Conservation (phyloP, 805 yeast genomes). For the Lipomyces kockii region DNA sequence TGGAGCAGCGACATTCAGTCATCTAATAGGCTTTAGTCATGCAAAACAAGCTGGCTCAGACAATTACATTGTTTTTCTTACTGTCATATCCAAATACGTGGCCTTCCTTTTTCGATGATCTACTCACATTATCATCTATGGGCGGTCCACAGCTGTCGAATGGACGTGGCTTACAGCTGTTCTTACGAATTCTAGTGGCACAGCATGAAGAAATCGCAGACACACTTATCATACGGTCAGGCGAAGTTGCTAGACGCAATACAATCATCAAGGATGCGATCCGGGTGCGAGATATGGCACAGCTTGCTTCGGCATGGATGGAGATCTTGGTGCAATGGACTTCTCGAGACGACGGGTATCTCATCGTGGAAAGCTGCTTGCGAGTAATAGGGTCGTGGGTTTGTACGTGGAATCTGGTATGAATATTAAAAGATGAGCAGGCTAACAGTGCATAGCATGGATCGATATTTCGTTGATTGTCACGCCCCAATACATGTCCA, state of each 20-base stretch:
- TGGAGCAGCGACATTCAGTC: constrained; percentile 11
- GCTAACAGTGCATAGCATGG: constrained; percentile 58
- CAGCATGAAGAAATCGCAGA: constrained; percentile 95
- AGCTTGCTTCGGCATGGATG: constrained; percentile 70
- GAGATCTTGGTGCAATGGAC: constrained; percentile 53
- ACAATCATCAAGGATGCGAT: constrained; percentile 79
- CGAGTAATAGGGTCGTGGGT: constrained; percentile 81
- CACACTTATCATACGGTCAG: constrained; percentile 73
- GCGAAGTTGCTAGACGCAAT: constrained; percentile 64
- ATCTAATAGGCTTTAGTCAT: constrained; percentile 22
- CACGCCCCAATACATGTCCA: constrained; percentile 59
- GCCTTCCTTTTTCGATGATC: constrained; percentile 57
- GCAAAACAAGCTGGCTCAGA: constrained; percentile 60
- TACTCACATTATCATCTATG: constrained; percentile 48
- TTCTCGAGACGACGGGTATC: constrained; percentile 42
- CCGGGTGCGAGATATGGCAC: constrained; percentile 73
- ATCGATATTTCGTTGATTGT: constrained; percentile 79
- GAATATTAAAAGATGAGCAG: background rate
- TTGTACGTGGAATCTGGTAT: constrained; percentile 38
- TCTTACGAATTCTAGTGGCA: constrained; percentile 69
- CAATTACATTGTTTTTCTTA: constrained; percentile 58
- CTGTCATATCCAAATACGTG: constrained; percentile 55
- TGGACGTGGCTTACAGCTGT: constrained; percentile 65
- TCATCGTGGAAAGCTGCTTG: constrained; percentile 62
- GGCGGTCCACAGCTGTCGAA: constrained; percentile 45